A percentile compares a stretch with the other conserved stretches of the same genome.
phyloP scores from a whole-genome alignment of 768 basidiomycete species.

The Coprinellus micaceus region DNA sequence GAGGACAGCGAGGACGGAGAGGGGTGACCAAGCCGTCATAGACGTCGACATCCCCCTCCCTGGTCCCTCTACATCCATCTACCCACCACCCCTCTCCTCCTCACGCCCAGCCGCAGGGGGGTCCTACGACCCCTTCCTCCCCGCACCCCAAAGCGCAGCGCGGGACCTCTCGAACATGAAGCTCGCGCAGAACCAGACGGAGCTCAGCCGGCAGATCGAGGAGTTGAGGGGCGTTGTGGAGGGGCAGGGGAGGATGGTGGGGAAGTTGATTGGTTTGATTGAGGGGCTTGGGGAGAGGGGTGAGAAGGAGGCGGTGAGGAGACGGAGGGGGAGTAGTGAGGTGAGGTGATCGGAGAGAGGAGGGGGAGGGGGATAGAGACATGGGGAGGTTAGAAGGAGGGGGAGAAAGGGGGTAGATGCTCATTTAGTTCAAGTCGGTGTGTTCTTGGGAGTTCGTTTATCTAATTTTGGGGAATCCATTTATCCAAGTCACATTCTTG shows the following conservation, averaged over 20 bases:
- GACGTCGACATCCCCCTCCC: too few relatives aligned
- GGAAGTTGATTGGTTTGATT: conserved; percentile 27
- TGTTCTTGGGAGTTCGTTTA: too few relatives aligned
- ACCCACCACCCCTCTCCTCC: too few relatives aligned
- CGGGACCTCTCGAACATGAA: conserved; percentile 56
- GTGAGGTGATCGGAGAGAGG: not conserved
- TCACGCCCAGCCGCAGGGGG: conserved; percentile 4
- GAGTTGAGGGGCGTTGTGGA: conserved; percentile 56
- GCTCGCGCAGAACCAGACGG: conserved; percentile 62
- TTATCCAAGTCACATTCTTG: too few relatives aligned
- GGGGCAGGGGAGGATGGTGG: conserved; percentile 52
- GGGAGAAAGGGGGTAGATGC: not conserved
- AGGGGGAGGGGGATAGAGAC: not conserved
- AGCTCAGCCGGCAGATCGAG: conserved; percentile 60
- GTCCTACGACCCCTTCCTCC: conserved; percentile 2
- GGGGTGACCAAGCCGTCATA: too few relatives aligned
- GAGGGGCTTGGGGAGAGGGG: conserved; percentile 21
- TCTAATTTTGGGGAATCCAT: too few relatives aligned
- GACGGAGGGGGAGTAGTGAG: too few relatives aligned
- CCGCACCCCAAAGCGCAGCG: conserved; percentile 6
- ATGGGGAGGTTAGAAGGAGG: not conserved
- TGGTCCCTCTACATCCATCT: too few relatives aligned
- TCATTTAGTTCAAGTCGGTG: not conserved
- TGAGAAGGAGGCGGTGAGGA: too few relatives aligned
- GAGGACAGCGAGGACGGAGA: too few relatives aligned